phyloP scores from a whole-genome alignment of 805 yeast genomes.

The Saccharomycopsis guyanensis region DNA sequence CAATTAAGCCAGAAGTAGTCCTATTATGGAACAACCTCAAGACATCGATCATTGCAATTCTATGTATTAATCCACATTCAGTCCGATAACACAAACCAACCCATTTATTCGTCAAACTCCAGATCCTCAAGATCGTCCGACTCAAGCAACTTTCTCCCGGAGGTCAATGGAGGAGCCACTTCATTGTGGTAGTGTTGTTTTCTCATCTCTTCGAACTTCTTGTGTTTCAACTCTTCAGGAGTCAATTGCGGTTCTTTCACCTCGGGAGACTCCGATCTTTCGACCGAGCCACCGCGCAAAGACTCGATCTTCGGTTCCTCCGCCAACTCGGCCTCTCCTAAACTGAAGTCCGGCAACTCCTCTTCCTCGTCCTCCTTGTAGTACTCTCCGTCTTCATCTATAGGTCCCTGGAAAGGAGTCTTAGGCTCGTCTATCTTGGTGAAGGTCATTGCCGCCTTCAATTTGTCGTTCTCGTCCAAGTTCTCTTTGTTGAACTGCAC shows the following conservation, averaged over 20 bases:
- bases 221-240: constrained; percentile 44
- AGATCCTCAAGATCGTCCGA: constrained; percentile 23
- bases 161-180: constrained; percentile 36
- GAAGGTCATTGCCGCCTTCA: constrained; percentile 31
- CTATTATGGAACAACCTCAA: too few species aligned
- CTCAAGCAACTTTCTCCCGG: constrained; percentile 20
- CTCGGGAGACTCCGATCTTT: constrained; percentile 20
- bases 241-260: constrained; percentile 23
- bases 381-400: constrained; percentile 65
- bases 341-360: constrained; percentile 37
- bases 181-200: constrained; percentile 67
- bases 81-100: background rate
- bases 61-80: too few species aligned
- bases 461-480: constrained; percentile 47
- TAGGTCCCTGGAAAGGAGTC: constrained; percentile 90
- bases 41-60: too few species aligned
- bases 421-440: constrained; percentile 89
- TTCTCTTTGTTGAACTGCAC: constrained; percentile 84
- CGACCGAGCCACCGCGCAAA: constrained; percentile 36
- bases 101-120: background rate
- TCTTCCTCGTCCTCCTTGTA: constrained; percentile 63
- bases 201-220: constrained; percentile 67
- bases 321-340: constrained; percentile 45
- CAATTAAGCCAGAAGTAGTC: too few species aligned
- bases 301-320: constrained; percentile 27